Conservation (phyloP, 1,284 basidiomycete species). For the Apiotrichum veenhuisii region DNA sequence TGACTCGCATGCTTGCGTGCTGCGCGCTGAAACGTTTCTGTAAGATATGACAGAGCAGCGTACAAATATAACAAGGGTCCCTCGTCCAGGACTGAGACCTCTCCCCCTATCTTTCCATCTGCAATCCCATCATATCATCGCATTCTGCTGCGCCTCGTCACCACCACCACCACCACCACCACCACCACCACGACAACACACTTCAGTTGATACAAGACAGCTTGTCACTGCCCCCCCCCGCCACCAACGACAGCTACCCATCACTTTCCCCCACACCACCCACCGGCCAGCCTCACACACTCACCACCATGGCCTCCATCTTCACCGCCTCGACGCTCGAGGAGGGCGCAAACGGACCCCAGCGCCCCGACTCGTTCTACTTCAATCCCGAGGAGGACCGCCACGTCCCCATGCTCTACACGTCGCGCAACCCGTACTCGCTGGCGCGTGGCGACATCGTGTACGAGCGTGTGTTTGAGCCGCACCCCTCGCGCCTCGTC, state of each 20-base stretch:
- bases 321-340: not conserved
- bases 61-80: too few species aligned
- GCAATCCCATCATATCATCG: too few species aligned
- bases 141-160: not conserved
- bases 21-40: too few species aligned
- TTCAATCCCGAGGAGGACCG: not conserved
- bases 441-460: not conserved
- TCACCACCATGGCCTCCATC: not conserved
- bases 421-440: not conserved
- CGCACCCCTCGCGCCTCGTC: not conserved
- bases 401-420: not conserved
- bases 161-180: not conserved
- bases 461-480: conserved; percentile 4
- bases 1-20: too few species aligned
- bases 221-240: not conserved
- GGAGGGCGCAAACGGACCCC: not conserved
- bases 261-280: not conserved
- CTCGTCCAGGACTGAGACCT: too few species aligned
- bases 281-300: not conserved
- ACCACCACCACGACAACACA: not conserved
- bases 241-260: not conserved
- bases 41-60: too few species aligned
- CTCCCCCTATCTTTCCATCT: too few species aligned
- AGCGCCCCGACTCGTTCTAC: not conserved
- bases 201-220: too few species aligned